phyloP scores from a whole-genome alignment of 306 rosid genomes.

The Herpetospermum pedunculosum region DNA sequence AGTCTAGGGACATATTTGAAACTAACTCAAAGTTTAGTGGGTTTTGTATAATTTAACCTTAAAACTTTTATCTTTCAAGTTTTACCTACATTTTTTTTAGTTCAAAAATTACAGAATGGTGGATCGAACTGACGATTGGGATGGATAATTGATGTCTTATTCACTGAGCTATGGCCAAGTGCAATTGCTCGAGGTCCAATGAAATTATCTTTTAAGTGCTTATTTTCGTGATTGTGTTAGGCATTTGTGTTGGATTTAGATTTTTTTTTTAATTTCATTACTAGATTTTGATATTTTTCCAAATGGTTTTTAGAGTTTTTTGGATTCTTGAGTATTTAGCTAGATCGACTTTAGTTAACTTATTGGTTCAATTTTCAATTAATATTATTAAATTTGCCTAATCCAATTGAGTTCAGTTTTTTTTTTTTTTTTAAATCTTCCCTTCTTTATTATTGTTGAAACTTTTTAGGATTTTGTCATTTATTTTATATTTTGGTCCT shows the following conservation, averaged over 20 bases:
- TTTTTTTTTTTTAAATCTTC: not conserved
- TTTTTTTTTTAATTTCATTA: not conserved
- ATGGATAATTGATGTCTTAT: no score
- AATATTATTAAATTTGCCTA: not conserved
- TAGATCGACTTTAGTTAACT: not conserved
- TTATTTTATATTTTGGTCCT: not conserved
- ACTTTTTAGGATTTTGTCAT: not conserved
- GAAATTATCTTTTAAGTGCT: not conserved
- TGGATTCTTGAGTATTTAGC: not conserved
- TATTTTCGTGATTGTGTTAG: not conserved
- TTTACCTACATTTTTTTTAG: no score
- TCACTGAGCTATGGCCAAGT: not conserved
- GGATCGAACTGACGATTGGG: no score
- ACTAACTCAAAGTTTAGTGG: no score
- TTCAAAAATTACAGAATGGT: no score
- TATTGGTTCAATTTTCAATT: not conserved
- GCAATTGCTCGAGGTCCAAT: not conserved
- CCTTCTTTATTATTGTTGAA: not conserved
- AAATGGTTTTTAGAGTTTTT: not conserved
- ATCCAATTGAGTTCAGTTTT: not conserved
- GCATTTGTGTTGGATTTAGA: not conserved
- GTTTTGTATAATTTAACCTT: no score
- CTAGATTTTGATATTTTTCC: not conserved
- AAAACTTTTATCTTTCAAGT: no score
- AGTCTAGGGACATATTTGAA: no score